Evolutionary conservation across 371 early-diverging fungal genomes (phyloP), one percentile per base, ranked within the genome.

Genomic region (Basidiobolus heterosporus): DNA sequence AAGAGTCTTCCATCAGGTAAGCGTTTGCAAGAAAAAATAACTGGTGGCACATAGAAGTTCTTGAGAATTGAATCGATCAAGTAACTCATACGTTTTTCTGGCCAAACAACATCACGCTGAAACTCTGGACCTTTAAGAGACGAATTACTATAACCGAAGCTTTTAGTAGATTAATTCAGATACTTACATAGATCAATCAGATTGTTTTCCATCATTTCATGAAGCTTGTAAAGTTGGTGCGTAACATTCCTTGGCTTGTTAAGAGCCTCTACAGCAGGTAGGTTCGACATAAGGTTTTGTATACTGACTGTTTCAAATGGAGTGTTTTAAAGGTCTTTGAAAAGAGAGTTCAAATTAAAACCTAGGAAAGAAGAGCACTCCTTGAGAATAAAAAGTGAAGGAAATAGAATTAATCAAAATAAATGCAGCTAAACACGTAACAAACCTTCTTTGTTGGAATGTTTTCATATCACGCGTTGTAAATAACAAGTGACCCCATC

Each of bases 191-290:
- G 41, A 42, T 51, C 51, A 41, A 51, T 51, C 18, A 45, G 40
- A 21, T 46, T 46, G 41, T 46, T 51, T 41, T 51, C 41, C 41
- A 51, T 35, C 51, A 45, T 46, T 40, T 46, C 46, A 22, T 46
- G 46, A 21, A 51, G 22, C 17, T 51, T 51, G 39, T 51, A 51
- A 15, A 51, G 30, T 41, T 45, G 45, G 36, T 51, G 51, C 19
- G 51, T 51, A 20, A 51, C 46, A 46, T 51, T 51, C 36, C 51
- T 51, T 35, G 51, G 51, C 19, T 51, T 51, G 16, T 38, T 46
- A 20, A 51, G 46, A 18, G 51, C 46, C 18, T 51, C 51, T 30
- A 30, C 30, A 9, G 30, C 30, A 30, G 30, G 30, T 5, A 30
- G 30, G 30, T 9, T 30, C 9, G 30, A 30, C 30, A 30, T 30